A percentile compares a stretch with the other conserved stretches of the same genome.
Conservation (phyloP, 176 grass and related monocot species). For the Calamus simplicifolius region DNA sequence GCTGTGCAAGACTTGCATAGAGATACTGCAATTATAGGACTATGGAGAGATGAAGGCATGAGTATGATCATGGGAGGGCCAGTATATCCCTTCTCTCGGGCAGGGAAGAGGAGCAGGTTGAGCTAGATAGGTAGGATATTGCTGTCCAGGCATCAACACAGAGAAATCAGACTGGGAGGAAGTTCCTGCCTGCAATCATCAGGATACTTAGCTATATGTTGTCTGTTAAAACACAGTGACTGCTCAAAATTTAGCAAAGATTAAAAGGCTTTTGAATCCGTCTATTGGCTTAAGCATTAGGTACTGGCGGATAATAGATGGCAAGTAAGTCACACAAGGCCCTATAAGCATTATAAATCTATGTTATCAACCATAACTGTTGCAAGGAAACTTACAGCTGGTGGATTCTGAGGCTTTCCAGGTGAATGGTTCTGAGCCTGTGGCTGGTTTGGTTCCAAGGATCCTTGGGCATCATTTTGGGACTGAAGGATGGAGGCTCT, state of each 20-base stretch:
- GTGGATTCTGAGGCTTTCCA: slow-evolving; percentile 38
- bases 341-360: no score
- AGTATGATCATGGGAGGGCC: slow-evolving; percentile 58
- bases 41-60: not conserved
- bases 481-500: slow-evolving; percentile 25
- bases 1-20: no score
- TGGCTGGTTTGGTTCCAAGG: slow-evolving; percentile 3
- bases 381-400: slow-evolving; percentile 23
- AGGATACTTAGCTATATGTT: not conserved
- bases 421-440: slow-evolving; percentile 6
- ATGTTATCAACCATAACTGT: no score
- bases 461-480: not conserved
- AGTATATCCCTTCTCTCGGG: slow-evolving; percentile 70
- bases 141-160: slow-evolving; percentile 88
- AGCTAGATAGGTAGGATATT: slow-evolving; percentile 74
- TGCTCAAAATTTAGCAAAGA: no score
- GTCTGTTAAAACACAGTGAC: no score
- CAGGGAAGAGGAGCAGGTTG: slow-evolving; percentile 80
- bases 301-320: no score
- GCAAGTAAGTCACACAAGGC: no score
- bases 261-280: no score
- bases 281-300: no score
- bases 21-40: no score
- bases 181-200: slow-evolving; percentile 35
- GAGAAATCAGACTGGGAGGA: slow-evolving; percentile 34